A percentile compares a stretch with the other conserved stretches of the same genome.
These are phyloP conservation scores for Russula earlei DNA, from an alignment of 768 basidiomycete species.

Conservation along the genomic window DNA sequence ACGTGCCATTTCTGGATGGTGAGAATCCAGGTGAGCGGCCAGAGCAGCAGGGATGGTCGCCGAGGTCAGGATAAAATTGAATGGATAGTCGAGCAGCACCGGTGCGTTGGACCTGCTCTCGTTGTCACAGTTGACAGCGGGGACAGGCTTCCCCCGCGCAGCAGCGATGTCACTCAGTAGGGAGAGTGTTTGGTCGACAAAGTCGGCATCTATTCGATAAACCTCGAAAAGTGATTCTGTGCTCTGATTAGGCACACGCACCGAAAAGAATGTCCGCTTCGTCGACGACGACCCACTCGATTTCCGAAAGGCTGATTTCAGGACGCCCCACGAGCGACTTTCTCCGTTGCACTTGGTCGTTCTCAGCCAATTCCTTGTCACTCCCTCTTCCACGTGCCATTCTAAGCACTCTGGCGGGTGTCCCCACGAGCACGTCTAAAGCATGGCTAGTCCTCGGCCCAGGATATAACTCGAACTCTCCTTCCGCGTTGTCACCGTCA, in stretches of 20 bases:
- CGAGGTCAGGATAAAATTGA: slow-evolving; percentile 72
- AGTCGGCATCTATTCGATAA: slow-evolving; percentile 60
- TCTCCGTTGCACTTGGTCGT: slow-evolving; percentile 25
- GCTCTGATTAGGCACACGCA: slow-evolving; percentile 27
- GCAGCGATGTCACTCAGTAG: slow-evolving; percentile 62
- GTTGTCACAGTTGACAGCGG: slow-evolving; percentile 8
- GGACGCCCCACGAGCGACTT: slow-evolving; percentile 39
- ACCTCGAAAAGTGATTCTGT: not conserved
- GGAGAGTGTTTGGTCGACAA: slow-evolving; percentile 59
- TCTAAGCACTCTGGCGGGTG: slow-evolving; percentile 54
- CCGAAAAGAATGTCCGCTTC: slow-evolving; percentile 90
- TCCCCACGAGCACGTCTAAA: slow-evolving; percentile 56
- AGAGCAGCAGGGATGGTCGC: slow-evolving; percentile 82
- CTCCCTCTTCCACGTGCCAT: slow-evolving; percentile 46
- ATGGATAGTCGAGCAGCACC: slow-evolving; percentile 48
- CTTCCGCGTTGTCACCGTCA: slow-evolving; percentile 17
- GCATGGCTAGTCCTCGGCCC: slow-evolving; percentile 20
- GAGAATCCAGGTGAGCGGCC: slow-evolving; percentile 47
- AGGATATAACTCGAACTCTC: slow-evolving; percentile 21
- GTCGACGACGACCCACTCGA: slow-evolving; percentile 88
- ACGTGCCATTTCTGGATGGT: slow-evolving; percentile 58
- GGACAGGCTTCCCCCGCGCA: slow-evolving; percentile 44
- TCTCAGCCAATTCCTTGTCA: slow-evolving; percentile 33
- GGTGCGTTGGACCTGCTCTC: not conserved
- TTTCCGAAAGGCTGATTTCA: slow-evolving; percentile 51